phyloP scores from a whole-genome alignment of 257 asterid genomes.

The Scutellaria galericulata region DNA sequence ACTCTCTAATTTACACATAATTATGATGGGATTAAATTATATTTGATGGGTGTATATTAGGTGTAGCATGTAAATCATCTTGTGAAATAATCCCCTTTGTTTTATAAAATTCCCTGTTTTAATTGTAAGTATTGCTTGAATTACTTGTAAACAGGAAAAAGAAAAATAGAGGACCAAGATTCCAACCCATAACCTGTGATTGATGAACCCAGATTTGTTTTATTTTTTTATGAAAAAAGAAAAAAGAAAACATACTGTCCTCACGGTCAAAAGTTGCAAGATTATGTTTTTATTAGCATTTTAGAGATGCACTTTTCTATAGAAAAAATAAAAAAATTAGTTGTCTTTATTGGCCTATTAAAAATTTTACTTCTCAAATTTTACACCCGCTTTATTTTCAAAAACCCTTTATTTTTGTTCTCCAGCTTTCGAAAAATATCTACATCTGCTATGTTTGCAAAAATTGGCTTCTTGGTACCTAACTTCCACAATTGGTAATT shows the following conservation, averaged over 20 bases:
- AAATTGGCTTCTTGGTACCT: no score
- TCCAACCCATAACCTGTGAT: not conserved
- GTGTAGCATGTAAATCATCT: not conserved
- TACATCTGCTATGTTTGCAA: no score
- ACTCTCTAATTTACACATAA: not conserved
- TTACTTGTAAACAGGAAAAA: not conserved
- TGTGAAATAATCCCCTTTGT: not conserved
- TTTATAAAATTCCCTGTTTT: not conserved
- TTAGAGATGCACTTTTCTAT: not conserved
- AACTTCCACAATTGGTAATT: no score
- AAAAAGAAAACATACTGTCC: not conserved
- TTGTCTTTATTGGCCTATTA: no score
- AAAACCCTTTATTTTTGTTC: no score
- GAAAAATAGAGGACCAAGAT: not conserved
- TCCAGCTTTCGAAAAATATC: no score
- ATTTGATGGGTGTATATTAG: not conserved
- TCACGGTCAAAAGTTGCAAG: not conserved
- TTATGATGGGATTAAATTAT: not conserved
- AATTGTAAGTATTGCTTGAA: not conserved
- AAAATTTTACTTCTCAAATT: no score
- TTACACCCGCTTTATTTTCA: no score
- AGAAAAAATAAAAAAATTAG: no score
- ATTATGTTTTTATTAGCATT: not conserved
- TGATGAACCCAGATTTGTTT: not conserved
- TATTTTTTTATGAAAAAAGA: no score